phyloP scores from a whole-genome alignment of 2,329 filamentous ascomycete species.

The Fusarium penzigii region DNA sequence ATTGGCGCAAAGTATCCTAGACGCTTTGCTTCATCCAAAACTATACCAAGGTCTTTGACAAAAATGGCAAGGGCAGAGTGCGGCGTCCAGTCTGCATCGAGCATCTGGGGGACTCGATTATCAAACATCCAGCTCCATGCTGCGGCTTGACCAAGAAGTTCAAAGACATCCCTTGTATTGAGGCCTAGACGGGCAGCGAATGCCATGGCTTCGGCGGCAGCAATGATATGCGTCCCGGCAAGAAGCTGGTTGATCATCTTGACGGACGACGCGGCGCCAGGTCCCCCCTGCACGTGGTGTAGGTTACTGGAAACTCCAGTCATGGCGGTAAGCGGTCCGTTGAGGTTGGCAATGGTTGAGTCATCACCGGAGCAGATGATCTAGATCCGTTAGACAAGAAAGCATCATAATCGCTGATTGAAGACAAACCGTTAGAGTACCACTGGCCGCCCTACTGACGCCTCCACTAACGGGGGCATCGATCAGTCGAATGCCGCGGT shows the following conservation, averaged over 20 bases:
- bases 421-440: slow-evolving; percentile 35
- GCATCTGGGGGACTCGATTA: slow-evolving; percentile 37
- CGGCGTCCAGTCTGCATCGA: slow-evolving; percentile 37
- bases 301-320: slow-evolving; percentile 33
- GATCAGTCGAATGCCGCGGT: slow-evolving; percentile 32
- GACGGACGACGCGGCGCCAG: slow-evolving; percentile 55
- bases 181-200: slow-evolving; percentile 54
- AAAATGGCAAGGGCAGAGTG: slow-evolving; percentile 38
- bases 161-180: slow-evolving; percentile 49
- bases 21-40: slow-evolving; percentile 34
- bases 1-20: slow-evolving; percentile 31
- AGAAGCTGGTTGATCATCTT: slow-evolving; percentile 61
- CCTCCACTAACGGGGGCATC: slow-evolving; percentile 42
- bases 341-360: slow-evolving; percentile 22
- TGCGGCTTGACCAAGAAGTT: slow-evolving; percentile 44
- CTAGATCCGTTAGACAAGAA: slow-evolving; percentile 12
- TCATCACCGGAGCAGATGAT: slow-evolving; percentile 36
- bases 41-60: slow-evolving; percentile 37
- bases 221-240: slow-evolving; percentile 58
- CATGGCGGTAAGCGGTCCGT: slow-evolving; percentile 34
- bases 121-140: slow-evolving; percentile 41
- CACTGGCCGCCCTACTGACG: slow-evolving; percentile 37
- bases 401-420: background rate
- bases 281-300: slow-evolving; percentile 51
- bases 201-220: slow-evolving; percentile 57